Base-by-base conservation (phyloP, 306 rosid genomes). In the Rosa chinensis region DNA sequence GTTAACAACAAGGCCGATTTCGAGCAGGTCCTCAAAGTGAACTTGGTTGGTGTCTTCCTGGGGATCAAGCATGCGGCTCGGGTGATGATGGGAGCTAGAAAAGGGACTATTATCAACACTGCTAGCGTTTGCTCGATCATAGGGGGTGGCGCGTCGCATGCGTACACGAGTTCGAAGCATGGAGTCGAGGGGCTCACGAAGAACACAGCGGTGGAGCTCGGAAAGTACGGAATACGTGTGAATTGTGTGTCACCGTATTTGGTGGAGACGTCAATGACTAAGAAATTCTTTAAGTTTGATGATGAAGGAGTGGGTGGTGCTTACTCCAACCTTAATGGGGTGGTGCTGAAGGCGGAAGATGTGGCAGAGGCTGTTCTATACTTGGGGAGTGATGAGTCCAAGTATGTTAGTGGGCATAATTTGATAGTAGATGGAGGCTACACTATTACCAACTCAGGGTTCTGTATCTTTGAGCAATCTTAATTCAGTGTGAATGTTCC, bases 391-490 rank as follows among this genome's bases (percentile, higher is more conserved):
- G 88, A 90, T 50, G 82, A 80, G 9, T 83, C 94, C 9, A 84
- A 82, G 75, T 88, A 63, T 43, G 90, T 90, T 2, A 88, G 86
- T 71, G 92, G 94, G 0, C 89, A 79, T 50, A 68, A 88, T 55
- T 83, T 90, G 17, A 13, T 87, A 47, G 48, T 90, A 1, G 89
- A 88, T 78, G 94, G 92, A 66, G 92, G 92, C 21, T 88, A 73
- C 17, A 73, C 75, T 0, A 49, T 80, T 3, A 61, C 56, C 0
- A 84, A 84, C 10, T 3, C 66, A 44, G 70, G 81, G 3, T 77
- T 85, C 48, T 66, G 63, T 35, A 47, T 86, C 10, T 82, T 78
- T 56, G 80, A 47, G 0, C 25, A 78, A 5, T 79, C 50, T 42
- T 68, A 47, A 42, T 6, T 42, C 10, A 42, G 0, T 1, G 1